phyloP scores from a whole-genome alignment of 108 stramenopile species.

The Ochromonas danica region DNA sequence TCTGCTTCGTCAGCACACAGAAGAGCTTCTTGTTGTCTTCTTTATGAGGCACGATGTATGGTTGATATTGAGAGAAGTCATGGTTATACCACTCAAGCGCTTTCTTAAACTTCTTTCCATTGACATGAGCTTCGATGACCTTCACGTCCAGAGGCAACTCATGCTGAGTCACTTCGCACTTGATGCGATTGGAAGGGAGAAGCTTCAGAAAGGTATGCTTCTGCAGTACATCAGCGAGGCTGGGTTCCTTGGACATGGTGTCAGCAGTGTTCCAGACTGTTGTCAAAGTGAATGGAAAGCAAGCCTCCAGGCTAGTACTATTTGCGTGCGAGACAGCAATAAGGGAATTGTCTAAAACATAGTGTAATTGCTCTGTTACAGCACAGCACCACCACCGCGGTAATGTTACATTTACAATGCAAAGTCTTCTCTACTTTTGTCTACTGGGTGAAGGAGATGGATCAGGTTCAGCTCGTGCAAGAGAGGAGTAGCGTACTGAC shows the following conservation, averaged over 20 bases:
- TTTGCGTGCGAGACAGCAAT: too few relatives aligned
- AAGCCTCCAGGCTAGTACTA: too few relatives aligned
- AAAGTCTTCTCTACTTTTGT: too few relatives aligned
- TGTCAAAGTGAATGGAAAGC: too few relatives aligned
- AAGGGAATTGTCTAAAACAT: too few relatives aligned
- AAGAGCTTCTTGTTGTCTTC: conserved; percentile 34
- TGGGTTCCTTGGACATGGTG: too few relatives aligned
- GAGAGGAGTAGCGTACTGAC: neutral
- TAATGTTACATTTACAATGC: too few relatives aligned
- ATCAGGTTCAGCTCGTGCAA: neutral
- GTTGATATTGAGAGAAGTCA: conserved; percentile 54
- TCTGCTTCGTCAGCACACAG: conserved; percentile 35
- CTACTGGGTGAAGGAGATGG: too few relatives aligned
- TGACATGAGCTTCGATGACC: conserved; percentile 43
- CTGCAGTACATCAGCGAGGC: neutral
- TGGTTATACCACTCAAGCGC: conserved; percentile 47
- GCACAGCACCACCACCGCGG: too few relatives aligned
- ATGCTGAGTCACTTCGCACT: conserved; percentile 42
- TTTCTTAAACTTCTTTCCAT: conserved; percentile 48
- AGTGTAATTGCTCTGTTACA: too few relatives aligned
- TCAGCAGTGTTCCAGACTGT: too few relatives aligned
- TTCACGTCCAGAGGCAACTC: conserved; percentile 40
- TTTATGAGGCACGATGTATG: conserved; percentile 48
- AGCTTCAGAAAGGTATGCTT: neutral
- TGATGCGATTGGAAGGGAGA: neutral